A percentile compares a stretch with the other conserved stretches of the same genome.
Evolutionary conservation across 2,329 filamentous ascomycete genomes (phyloP).

Genomic region (Coniochaeta hoffmannii): DNA sequence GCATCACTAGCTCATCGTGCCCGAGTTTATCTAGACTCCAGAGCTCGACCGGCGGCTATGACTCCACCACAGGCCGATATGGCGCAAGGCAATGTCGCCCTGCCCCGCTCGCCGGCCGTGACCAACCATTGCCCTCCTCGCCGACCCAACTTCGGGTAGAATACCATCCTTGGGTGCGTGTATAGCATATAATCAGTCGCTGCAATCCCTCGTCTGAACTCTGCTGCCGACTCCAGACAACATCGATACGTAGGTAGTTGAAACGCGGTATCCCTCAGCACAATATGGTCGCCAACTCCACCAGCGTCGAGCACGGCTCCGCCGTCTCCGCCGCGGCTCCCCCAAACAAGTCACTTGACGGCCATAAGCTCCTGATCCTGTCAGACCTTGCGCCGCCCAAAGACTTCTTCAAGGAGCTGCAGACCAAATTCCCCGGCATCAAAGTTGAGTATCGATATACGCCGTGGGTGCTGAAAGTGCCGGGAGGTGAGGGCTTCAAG

Average conservation of each 20-base stretch:
- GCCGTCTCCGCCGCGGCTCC: neutral
- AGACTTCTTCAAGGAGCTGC: slow-evolving; percentile 27
- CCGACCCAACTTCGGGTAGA: neutral
- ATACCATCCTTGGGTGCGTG: neutral
- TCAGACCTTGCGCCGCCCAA: slow-evolving; percentile 22
- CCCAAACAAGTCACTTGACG: slow-evolving; percentile 31
- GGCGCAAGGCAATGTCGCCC: neutral
- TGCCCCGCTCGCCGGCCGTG: neutral
- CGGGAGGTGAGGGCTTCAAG: slow-evolving; percentile 9
- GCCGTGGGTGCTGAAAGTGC: slow-evolving; percentile 19
- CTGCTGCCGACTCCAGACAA: neutral
- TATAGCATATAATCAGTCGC: neutral
- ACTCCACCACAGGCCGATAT: slow-evolving; percentile 1
- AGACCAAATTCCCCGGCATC: slow-evolving; percentile 35
- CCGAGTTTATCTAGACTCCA: too few species aligned
- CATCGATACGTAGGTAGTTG: neutral
- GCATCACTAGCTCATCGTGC: too few species aligned
- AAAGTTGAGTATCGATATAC: slow-evolving; percentile 24
- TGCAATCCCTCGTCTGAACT: neutral
- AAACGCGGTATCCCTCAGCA: neutral
- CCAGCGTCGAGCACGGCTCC: neutral
- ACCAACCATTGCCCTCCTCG: neutral
- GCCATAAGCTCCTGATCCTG: slow-evolving; percentile 40
- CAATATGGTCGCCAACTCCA: neutral
- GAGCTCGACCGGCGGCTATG: neutral